Percentiles rank a stretch among this genome's conserved stretches.
Conservation (phyloP, 768 basidiomycete genomes). For the Suillus paluster region DNA sequence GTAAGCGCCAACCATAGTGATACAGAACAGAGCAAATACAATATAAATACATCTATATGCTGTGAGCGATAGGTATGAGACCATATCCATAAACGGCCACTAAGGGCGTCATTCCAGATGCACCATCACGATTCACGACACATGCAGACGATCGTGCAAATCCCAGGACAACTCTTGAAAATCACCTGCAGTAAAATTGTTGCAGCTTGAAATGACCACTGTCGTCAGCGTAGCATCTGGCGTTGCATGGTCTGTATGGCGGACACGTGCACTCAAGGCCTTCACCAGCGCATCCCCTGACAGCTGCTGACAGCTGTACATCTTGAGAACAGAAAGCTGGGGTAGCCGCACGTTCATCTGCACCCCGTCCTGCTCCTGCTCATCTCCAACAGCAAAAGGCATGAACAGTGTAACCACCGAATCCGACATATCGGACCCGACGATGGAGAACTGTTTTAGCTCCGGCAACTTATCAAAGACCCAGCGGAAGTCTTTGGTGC, state of each 20-base stretch:
- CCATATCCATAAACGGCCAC: neutral
- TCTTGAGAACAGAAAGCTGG: slow-evolving; percentile 50
- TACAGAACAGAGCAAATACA: slow-evolving; percentile 2
- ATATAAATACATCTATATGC: slow-evolving; percentile 1
- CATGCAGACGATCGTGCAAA: slow-evolving; percentile 28
- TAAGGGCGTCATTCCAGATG: slow-evolving; percentile 10
- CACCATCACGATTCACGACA: slow-evolving; percentile 18
- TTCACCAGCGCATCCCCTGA: slow-evolving; percentile 61
- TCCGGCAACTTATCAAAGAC: slow-evolving; percentile 58
- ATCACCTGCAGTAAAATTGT: slow-evolving; percentile 23
- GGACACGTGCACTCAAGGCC: slow-evolving; percentile 52
- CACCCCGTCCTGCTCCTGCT: slow-evolving; percentile 8
- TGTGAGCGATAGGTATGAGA: neutral
- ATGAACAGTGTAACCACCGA: slow-evolving; percentile 64
- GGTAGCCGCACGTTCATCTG: slow-evolving; percentile 54
- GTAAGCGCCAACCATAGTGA: neutral
- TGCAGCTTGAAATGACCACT: slow-evolving; percentile 31
- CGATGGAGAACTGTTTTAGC: slow-evolving; percentile 71
- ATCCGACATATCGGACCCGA: slow-evolving; percentile 83
- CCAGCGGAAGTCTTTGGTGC: slow-evolving; percentile 79
- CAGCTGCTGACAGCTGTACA: slow-evolving; percentile 68
- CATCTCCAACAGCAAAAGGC: slow-evolving; percentile 35
- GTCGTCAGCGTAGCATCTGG: slow-evolving; percentile 31
- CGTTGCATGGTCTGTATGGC: slow-evolving; percentile 37
- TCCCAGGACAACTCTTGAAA: slow-evolving; percentile 29